These are phyloP conservation scores for Trapa bicornis DNA, from an alignment of 345 rosid genomes.

Conservation along the genomic window DNA sequence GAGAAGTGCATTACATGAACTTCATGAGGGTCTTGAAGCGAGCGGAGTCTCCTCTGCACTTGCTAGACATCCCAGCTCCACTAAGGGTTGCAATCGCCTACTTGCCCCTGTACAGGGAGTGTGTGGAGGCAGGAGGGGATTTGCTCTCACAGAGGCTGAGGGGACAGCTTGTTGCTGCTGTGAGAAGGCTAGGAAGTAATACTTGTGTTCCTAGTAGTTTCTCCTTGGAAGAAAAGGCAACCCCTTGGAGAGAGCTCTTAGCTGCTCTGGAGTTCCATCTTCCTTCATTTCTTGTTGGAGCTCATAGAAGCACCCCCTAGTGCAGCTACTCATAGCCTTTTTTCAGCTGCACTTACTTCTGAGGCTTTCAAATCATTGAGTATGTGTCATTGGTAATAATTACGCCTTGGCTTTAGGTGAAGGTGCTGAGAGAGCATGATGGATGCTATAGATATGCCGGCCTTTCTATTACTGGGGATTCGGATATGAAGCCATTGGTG, in stretches of 20 bases:
- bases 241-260: conserved; percentile 46
- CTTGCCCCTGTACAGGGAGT: conserved; percentile 76
- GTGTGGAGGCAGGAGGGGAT: conserved; percentile 41
- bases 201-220: conserved; percentile 5
- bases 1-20: conserved; percentile 55
- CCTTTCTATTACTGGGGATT: not conserved
- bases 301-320: conserved; percentile 7
- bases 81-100: conserved; percentile 69
- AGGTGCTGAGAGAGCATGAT: not conserved
- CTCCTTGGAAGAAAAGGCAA: conserved; percentile 22
- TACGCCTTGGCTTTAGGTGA: not conserved
- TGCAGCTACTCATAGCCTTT: not conserved
- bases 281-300: conserved; percentile 55
- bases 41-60: conserved; percentile 60
- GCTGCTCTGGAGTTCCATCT: conserved; percentile 65
- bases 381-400: not conserved
- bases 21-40: conserved; percentile 51
- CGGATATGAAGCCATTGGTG: not conserved
- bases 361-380: not conserved
- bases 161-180: conserved; percentile 80
- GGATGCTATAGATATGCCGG: not conserved
- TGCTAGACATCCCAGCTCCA: conserved; percentile 67
- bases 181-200: conserved; percentile 51
- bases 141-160: conserved; percentile 65
- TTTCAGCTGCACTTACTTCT: not conserved